Evolutionary conservation across 805 yeast genomes (phyloP).

Genomic region (Starmera quercuum): DNA sequence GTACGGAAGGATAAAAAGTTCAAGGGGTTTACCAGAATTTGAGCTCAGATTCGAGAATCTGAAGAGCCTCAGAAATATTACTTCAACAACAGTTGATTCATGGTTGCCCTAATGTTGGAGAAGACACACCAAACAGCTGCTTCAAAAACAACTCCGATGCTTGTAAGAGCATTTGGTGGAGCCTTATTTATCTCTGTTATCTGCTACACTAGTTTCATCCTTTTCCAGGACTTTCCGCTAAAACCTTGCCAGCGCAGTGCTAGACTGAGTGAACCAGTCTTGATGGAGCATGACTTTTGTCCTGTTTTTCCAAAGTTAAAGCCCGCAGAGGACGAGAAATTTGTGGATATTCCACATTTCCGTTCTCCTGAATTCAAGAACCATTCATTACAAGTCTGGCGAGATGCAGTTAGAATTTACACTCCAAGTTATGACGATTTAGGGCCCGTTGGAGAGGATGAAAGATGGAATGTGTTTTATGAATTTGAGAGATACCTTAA

Average conservation of each 20-base stretch:
- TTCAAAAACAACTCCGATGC: too few relatives aligned
- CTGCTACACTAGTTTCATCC: too few relatives aligned
- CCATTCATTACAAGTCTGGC: slow-evolving; percentile 1
- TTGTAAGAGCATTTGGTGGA: too few relatives aligned
- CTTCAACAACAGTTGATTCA: too few relatives aligned
- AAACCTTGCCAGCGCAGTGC: not conserved
- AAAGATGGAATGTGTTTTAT: slow-evolving; percentile 34
- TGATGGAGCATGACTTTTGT: not conserved
- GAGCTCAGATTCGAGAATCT: too few relatives aligned
- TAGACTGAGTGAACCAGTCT: not conserved
- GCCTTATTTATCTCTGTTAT: too few relatives aligned
- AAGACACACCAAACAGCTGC: too few relatives aligned
- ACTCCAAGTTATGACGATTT: slow-evolving; percentile 1
- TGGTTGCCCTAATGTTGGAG: too few relatives aligned
- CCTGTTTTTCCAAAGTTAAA: not conserved
- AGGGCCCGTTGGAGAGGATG: slow-evolving; percentile 36
- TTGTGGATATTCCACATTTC: not conserved
- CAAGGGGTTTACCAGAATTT: too few relatives aligned
- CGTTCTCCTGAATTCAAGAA: not conserved
- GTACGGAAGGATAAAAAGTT: too few relatives aligned
- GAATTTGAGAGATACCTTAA: slow-evolving; percentile 42
- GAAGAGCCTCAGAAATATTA: too few relatives aligned
- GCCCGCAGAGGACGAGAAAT: not conserved
- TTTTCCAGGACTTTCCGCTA: not conserved
- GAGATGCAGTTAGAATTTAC: not conserved